phyloP scores from a whole-genome alignment of 305 asterid species.

The Fraxinus nigra region DNA sequence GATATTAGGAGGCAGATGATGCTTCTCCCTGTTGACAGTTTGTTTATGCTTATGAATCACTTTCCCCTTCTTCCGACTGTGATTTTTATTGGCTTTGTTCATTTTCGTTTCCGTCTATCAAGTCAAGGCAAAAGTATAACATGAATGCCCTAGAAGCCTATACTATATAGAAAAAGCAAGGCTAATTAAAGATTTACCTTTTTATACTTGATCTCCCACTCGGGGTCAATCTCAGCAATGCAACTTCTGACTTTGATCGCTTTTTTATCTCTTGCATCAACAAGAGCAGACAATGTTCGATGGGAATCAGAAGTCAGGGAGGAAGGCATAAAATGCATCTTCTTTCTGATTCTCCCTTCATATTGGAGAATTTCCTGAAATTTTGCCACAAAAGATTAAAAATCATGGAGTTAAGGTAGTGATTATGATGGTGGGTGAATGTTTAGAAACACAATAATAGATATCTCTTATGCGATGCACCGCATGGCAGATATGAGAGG shows the following conservation, averaged over 20 bases:
- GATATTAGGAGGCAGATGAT: conserved; percentile 53
- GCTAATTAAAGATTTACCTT: conserved; percentile 29
- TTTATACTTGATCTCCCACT: conserved; percentile 49
- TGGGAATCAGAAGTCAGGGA: conserved; percentile 63
- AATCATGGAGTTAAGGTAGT: neutral
- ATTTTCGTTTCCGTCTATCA: conserved; percentile 47
- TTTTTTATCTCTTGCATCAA: conserved; percentile 58
- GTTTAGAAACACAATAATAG: neutral
- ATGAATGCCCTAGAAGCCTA: neutral
- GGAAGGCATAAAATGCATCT: conserved; percentile 64
- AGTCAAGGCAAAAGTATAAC: conserved; percentile 8
- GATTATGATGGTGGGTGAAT: neutral
- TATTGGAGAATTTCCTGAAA: conserved; percentile 62
- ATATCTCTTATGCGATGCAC: neutral
- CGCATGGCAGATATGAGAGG: neutral
- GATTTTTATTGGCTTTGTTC: conserved; percentile 47
- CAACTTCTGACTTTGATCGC: conserved; percentile 47
- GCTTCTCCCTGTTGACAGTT: conserved; percentile 47
- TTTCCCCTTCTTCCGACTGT: conserved; percentile 58
- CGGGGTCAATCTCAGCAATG: conserved; percentile 59
- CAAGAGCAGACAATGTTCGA: conserved; percentile 54
- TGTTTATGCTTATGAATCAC: conserved; percentile 46
- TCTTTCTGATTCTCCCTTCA: conserved; percentile 54
- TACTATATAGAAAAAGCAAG: neutral
- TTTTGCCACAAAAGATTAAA: neutral